phyloP scores from a whole-genome alignment of 75 land plant species.

The Picea glauca region DNA sequence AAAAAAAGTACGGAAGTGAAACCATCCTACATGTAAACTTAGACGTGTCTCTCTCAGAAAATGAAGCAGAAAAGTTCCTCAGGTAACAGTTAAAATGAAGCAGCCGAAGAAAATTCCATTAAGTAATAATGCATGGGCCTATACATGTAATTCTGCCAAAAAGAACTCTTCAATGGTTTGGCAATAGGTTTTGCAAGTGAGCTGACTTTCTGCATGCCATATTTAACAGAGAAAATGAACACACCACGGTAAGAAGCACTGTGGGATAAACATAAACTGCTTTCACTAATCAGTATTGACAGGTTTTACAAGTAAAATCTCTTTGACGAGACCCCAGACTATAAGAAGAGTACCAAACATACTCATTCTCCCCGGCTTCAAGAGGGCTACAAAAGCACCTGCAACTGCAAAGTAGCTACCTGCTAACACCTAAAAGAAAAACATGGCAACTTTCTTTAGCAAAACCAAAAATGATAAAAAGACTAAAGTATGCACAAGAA shows the following conservation, averaged over 20 bases:
- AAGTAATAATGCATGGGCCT: too few relatives aligned
- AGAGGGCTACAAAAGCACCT: conserved; percentile 62
- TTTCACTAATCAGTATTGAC: conserved; percentile 31
- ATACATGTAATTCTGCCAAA: too few relatives aligned
- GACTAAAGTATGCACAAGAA: neutral
- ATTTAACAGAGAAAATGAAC: conserved; percentile 71
- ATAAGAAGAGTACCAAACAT: conserved; percentile 84
- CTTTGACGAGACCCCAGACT: conserved; percentile 91
- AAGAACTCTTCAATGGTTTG: conserved; percentile 68
- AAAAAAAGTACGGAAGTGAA: too few relatives aligned
- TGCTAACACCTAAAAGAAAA: conserved; percentile 61
- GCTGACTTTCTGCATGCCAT: conserved; percentile 59
- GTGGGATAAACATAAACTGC: conserved; percentile 66
- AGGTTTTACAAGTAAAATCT: conserved; percentile 61
- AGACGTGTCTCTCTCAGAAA: too few relatives aligned
- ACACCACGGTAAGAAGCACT: conserved; percentile 62
- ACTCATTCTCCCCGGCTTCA: conserved; percentile 93
- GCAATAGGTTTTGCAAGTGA: conserved; percentile 53
- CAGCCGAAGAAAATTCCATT: too few relatives aligned
- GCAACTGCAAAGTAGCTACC: conserved; percentile 94
- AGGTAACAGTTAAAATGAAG: too few relatives aligned
- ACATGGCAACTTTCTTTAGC: neutral
- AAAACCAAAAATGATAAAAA: neutral
- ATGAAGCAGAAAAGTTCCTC: too few relatives aligned
- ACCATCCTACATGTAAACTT: too few relatives aligned